These are phyloP conservation scores for Boehmeria nivea DNA, from an alignment of 306 rosid species.

Conservation along the genomic window DNA sequence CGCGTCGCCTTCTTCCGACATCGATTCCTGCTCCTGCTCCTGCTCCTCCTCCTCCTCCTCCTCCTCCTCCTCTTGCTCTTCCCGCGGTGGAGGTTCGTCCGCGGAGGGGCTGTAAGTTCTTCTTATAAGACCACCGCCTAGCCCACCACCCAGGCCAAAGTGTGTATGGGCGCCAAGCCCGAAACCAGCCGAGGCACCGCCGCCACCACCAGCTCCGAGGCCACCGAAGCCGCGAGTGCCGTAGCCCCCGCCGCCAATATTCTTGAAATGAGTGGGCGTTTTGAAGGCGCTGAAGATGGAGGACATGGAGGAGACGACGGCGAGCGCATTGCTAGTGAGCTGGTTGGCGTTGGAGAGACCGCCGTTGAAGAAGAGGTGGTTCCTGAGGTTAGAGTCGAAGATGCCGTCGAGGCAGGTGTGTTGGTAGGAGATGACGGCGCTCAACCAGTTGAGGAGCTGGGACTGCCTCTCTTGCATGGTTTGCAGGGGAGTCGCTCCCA, in stretches of 20 bases:
- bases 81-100: too few relatives aligned
- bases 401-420: conserved; percentile 24
- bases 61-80: too few relatives aligned
- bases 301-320: conserved; percentile 17
- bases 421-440: conserved; percentile 19
- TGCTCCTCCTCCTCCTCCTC: too few relatives aligned
- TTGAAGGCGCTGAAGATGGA: conserved; percentile 3
- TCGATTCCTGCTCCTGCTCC: too few relatives aligned
- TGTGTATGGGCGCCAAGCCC: neutral
- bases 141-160: neutral
- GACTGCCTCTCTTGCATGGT: conserved; percentile 3
- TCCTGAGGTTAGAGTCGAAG: neutral
- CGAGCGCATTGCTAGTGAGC: conserved; percentile 24
- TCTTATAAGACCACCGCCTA: neutral
- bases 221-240: neutral
- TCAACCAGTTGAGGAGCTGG: conserved; percentile 24
- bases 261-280: conserved; percentile 6
- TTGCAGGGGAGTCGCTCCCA: neutral
- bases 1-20: neutral
- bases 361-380: conserved; percentile 1
- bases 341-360: conserved; percentile 11
- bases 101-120: neutral
- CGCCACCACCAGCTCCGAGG: neutral
- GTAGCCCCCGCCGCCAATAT: neutral
- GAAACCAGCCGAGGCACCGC: neutral